Conservation (phyloP, 768 basidiomycete genomes). For the Macrolepiota albuminosa region DNA sequence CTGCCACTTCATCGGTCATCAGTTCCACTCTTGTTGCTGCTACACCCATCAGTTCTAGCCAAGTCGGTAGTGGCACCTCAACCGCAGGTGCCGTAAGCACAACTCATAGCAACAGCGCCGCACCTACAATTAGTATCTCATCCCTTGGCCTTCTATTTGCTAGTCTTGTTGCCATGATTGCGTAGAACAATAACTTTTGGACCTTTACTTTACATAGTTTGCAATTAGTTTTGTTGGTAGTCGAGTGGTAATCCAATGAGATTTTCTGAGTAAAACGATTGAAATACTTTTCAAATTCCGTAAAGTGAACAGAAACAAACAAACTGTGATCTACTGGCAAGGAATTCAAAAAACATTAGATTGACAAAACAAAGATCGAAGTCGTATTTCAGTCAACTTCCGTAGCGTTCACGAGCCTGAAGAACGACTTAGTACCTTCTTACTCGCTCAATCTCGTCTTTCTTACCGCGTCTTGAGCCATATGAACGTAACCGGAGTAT, state of each 20-base stretch:
- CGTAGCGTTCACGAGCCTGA: constrained; percentile 39
- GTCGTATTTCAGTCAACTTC: constrained; percentile 16
- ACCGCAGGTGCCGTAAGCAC: constrained; percentile 10
- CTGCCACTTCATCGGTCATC: constrained; percentile 61
- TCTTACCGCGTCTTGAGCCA: constrained; percentile 68
- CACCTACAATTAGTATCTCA: constrained; percentile 1
- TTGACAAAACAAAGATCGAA: neutral
- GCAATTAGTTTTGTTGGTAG: neutral
- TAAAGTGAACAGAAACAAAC: neutral
- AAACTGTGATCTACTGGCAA: constrained; percentile 7
- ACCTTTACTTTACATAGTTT: neutral
- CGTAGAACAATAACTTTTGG: neutral
- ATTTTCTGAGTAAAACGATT: neutral
- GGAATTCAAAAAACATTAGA: constrained; percentile 4
- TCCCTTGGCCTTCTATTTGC: constrained; percentile 3
- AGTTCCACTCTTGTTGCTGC: constrained; percentile 47
- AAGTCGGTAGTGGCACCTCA: constrained; percentile 10
- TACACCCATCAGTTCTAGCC: constrained; percentile 9
- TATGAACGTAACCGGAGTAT: constrained; percentile 63
- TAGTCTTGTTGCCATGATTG: constrained; percentile 3
- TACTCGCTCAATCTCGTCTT: constrained; percentile 1
- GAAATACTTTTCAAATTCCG: neutral
- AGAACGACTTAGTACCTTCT: constrained; percentile 12
- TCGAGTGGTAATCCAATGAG: neutral
- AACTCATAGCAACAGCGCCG: constrained; percentile 7